phyloP scores from a whole-genome alignment of 176 grass and related monocot genomes.

The Ensete ventricosum region DNA sequence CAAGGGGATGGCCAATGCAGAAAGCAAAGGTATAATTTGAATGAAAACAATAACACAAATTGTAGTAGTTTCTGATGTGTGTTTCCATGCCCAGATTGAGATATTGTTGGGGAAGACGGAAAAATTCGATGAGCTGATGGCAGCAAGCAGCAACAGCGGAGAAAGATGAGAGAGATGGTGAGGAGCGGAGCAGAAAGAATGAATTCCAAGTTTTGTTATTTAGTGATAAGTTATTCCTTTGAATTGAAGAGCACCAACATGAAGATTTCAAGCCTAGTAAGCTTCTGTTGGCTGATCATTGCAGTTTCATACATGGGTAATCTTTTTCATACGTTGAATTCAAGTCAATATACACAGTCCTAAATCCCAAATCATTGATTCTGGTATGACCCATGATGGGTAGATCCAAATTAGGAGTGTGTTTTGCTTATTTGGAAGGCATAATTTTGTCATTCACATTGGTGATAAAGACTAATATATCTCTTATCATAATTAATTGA shows the following conservation, averaged over 20 bases:
- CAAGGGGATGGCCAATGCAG: slow-evolving; percentile 53
- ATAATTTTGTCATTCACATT: too few relatives aligned
- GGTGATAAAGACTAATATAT: too few relatives aligned
- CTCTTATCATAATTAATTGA: too few relatives aligned
- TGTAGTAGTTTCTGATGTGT: neutral
- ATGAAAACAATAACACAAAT: neutral
- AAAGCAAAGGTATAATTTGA: slow-evolving; percentile 65
- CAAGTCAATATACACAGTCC: too few relatives aligned
- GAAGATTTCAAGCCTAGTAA: neutral
- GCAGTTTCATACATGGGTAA: too few relatives aligned
- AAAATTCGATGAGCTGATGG: slow-evolving; percentile 69
- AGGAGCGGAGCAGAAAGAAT: slow-evolving; percentile 43
- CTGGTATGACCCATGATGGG: too few relatives aligned
- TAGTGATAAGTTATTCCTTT: neutral
- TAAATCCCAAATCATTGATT: too few relatives aligned
- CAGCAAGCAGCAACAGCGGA: slow-evolving; percentile 39
- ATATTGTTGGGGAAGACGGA: slow-evolving; percentile 68
- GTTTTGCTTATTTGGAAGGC: too few relatives aligned
- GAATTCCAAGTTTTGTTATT: neutral
- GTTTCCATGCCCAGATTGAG: slow-evolving; percentile 48
- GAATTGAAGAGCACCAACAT: neutral
- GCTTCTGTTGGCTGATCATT: neutral
- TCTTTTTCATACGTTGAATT: too few relatives aligned
- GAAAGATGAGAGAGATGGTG: slow-evolving; percentile 34
- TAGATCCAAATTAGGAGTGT: too few relatives aligned